Percentiles rank a stretch among this genome's conserved stretches.
Conservation (phyloP, 352 stramenopile genomes). For the Saprolegnia parasitica region DNA sequence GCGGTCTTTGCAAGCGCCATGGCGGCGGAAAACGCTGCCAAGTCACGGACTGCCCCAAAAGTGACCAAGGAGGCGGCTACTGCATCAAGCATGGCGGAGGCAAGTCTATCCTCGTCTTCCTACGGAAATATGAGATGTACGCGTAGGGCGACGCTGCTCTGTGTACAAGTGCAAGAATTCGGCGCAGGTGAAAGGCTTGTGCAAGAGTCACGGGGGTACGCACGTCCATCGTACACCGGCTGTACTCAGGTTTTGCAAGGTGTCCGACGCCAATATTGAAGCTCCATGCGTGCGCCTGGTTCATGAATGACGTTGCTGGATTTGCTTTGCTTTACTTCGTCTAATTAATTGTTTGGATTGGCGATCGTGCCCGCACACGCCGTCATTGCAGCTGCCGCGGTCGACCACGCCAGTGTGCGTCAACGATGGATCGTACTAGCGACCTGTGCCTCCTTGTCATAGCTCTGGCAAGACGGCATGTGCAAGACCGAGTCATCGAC, state of each 20-base stretch:
- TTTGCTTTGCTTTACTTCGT: too few species aligned
- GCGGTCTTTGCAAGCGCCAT: slow-evolving; percentile 64
- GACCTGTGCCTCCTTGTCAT: too few species aligned
- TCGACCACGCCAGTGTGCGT: too few species aligned
- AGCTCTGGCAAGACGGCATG: too few species aligned
- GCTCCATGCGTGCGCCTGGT: too few species aligned
- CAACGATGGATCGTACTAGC: too few species aligned
- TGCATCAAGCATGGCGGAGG: slow-evolving; percentile 31
- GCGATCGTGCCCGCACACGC: too few species aligned
- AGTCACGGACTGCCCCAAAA: slow-evolving; percentile 33
- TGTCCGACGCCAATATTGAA: not conserved
- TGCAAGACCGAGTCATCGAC: too few species aligned
- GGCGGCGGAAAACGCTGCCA: slow-evolving; percentile 53
- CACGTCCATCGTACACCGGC: too few species aligned
- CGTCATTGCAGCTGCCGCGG: too few species aligned
- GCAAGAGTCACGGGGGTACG: slow-evolving; percentile 23
- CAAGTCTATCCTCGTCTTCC: not conserved
- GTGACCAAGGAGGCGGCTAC: slow-evolving; percentile 32
- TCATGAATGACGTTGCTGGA: too few species aligned
- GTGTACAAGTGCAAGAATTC: slow-evolving; percentile 19
- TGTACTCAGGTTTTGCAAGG: not conserved
- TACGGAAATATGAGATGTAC: not conserved
- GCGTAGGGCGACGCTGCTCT: slow-evolving; percentile 9
- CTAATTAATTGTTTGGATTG: too few species aligned
- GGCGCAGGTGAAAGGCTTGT: slow-evolving; percentile 11